These are phyloP conservation scores for Rhizopogon vinicolor DNA, from an alignment of 768 basidiomycete species.

Conservation along the genomic window DNA sequence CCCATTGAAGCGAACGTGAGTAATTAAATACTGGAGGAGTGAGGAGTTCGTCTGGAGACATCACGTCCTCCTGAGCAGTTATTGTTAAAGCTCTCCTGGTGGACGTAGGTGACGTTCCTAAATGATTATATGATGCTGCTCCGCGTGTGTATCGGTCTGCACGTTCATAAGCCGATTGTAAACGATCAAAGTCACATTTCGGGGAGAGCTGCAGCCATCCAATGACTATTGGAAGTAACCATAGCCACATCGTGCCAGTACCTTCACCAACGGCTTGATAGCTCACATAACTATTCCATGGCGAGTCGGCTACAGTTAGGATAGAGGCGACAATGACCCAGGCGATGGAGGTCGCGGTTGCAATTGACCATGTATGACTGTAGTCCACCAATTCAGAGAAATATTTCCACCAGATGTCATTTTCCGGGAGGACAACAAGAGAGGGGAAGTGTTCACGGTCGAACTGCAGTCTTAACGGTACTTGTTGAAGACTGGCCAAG, in stretches of 20 bases:
- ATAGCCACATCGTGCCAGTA: constrained; percentile 29
- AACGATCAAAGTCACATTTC: constrained; percentile 26
- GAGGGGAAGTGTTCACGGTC: constrained; percentile 24
- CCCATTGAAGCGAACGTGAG: not conserved
- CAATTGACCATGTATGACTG: constrained; percentile 29
- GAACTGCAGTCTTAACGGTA: constrained; percentile 20
- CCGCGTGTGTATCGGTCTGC: constrained; percentile 20
- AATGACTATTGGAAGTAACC: constrained; percentile 29
- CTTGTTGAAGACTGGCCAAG: constrained; percentile 33
- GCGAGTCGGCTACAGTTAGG: constrained; percentile 4
- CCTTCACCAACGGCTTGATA: not conserved
- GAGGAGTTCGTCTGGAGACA: not conserved
- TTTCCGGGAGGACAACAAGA: constrained; percentile 30
- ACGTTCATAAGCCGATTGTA: constrained; percentile 14
- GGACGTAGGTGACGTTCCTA: not conserved
- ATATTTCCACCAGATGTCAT: constrained; percentile 33
- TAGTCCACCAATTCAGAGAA: constrained; percentile 25
- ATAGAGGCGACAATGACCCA: constrained; percentile 27
- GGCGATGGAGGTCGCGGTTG: constrained; percentile 27
- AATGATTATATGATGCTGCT: constrained; percentile 1
- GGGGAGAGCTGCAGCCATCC: constrained; percentile 32
- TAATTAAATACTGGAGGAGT: not conserved
- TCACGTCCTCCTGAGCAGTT: not conserved
- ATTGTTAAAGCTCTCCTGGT: not conserved
- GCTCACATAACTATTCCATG: not conserved